These are phyloP conservation scores for Rhinocladiella mackenziei DNA, from an alignment of 2,329 filamentous ascomycete genomes.

Conservation along the genomic window DNA sequence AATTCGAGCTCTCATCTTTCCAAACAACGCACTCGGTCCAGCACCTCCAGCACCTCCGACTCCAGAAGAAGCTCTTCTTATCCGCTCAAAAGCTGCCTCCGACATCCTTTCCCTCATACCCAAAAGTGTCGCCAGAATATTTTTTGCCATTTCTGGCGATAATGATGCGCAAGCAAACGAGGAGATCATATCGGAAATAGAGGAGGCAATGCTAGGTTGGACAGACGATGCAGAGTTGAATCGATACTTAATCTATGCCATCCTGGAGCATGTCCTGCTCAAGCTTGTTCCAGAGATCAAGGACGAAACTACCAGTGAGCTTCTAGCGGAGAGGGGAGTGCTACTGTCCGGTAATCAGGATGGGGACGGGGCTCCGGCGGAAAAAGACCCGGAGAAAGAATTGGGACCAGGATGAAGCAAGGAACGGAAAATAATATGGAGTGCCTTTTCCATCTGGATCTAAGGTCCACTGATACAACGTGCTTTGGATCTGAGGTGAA, in stretches of 20 bases:
- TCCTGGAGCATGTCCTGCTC: conserved; percentile 77
- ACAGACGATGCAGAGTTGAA: conserved; percentile 85
- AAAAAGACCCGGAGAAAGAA: not conserved
- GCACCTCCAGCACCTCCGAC: conserved; percentile 27
- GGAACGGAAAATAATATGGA: not conserved
- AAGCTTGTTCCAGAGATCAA: conserved; percentile 78
- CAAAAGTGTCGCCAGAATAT: conserved; percentile 41
- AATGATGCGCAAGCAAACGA: conserved; percentile 50
- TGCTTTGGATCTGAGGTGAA: too few species aligned
- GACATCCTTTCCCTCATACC: conserved; percentile 43
- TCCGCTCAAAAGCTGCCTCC: conserved; percentile 44
- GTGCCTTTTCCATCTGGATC: too few species aligned
- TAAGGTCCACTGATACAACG: too few species aligned
- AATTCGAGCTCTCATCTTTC: conserved; percentile 76
- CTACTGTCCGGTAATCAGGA: conserved; percentile 2
- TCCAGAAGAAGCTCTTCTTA: conserved; percentile 28
- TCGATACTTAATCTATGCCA: conserved; percentile 79
- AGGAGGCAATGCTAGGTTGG: conserved; percentile 63
- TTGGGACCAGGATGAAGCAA: not conserved
- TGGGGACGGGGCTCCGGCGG: not conserved
- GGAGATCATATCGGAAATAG: conserved; percentile 56
- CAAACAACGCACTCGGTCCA: conserved; percentile 50
- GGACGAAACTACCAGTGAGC: conserved; percentile 65
- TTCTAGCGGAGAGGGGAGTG: conserved; percentile 67
- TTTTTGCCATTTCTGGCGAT: conserved; percentile 41